These are phyloP conservation scores for Cyanidioschyzon merolae DNA, from an alignment of 23 red algal genomes.

Conservation along the genomic window DNA sequence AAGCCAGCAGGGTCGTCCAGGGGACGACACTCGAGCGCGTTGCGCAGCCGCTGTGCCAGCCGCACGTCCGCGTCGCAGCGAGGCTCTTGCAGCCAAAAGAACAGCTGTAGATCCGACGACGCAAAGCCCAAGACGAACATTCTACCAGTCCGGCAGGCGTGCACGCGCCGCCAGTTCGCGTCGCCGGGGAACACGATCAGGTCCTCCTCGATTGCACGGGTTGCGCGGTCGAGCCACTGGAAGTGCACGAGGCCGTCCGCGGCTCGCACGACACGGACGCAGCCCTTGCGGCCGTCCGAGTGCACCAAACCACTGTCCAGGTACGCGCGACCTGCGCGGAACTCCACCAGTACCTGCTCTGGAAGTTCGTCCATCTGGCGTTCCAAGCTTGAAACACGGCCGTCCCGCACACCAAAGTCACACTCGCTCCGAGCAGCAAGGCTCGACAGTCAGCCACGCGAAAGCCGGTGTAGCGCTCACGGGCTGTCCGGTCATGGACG, in stretches of 20 bases:
- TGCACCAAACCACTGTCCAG: neutral
- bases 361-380: neutral
- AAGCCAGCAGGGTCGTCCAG: neutral
- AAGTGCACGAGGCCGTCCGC: neutral
- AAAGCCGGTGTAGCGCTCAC: neutral
- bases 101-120: constrained; percentile 2
- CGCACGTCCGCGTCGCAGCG: neutral
- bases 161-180: constrained; percentile 6
- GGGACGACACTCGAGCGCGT: neutral
- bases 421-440: no score
- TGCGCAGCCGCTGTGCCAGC: neutral
- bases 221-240: neutral
- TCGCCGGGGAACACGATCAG: constrained; percentile 12
- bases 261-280: neutral
- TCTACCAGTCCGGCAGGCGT: neutral
- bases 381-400: no score
- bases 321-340: neutral
- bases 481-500: neutral
- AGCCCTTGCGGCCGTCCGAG: neutral
- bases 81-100: constrained; percentile 15
- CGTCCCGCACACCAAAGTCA: no score
- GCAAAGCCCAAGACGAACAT: neutral
- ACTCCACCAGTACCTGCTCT: constrained; percentile 1
- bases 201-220: neutral
- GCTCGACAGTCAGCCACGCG: neutral